Percentiles rank a stretch among this genome's conserved stretches.
phyloP scores from a whole-genome alignment of 192 early-diverging fungal genomes.

The Coemansia asiatica region DNA sequence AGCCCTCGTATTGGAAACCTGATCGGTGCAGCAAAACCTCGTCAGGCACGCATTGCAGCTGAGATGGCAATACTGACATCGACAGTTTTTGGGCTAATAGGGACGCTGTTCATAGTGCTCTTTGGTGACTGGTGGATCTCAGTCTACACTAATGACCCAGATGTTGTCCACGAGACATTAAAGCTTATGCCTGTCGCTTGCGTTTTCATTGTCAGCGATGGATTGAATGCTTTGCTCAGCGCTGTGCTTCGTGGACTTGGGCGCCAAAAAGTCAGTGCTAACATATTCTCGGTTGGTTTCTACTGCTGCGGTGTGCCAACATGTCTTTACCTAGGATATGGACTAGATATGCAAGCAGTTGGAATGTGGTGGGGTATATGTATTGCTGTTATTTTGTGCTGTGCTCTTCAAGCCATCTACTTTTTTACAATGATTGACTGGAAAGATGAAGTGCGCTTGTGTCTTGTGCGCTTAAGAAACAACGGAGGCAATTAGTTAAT shows the following conservation, averaged over 20 bases:
- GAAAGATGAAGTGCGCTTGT: constrained; percentile 25
- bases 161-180: constrained; percentile 49
- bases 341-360: constrained; percentile 12
- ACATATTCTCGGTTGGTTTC: constrained; percentile 47
- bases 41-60: constrained; percentile 60
- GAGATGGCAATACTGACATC: constrained; percentile 56
- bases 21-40: constrained; percentile 57
- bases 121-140: constrained; percentile 33
- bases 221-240: constrained; percentile 57
- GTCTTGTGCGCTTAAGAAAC: constrained; percentile 12
- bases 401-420: constrained; percentile 17
- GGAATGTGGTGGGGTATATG: constrained; percentile 39
- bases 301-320: constrained; percentile 52
- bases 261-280: constrained; percentile 40
- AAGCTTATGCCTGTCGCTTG: constrained; percentile 71
- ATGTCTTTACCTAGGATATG: constrained; percentile 45
- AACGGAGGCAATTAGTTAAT: neutral
- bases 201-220: constrained; percentile 61
- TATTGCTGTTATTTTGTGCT: constrained; percentile 14
- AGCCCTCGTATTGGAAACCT: constrained; percentile 74
- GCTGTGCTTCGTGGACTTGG: constrained; percentile 52
- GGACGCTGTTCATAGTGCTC: constrained; percentile 11
- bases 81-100: constrained; percentile 46
- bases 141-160: constrained; percentile 63
- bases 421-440: constrained; percentile 30